Evolutionary conservation across 495 filamentous ascomycete species (phyloP).

Genomic region (Hapsidospora chrysogenum): DNA sequence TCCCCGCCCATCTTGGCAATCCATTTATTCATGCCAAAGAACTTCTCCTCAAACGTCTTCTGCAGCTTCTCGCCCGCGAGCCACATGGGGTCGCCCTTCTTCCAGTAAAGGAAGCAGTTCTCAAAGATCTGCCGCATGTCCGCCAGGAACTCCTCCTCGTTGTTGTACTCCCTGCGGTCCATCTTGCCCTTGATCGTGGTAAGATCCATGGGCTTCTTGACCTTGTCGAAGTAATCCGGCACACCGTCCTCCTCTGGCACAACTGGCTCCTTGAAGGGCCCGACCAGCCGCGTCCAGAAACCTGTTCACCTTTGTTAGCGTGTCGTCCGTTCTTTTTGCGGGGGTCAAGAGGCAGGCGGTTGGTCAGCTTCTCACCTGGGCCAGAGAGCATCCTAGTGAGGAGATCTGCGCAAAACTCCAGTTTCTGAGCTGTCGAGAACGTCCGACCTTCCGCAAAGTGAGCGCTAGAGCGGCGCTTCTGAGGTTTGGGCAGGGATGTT

Average conservation of each 20-base stretch:
- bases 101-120: conserved; percentile 32
- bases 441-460: conserved; percentile 7
- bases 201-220: conserved; percentile 31
- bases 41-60: conserved; percentile 34
- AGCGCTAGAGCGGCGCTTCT: conserved; percentile 5
- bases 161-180: conserved; percentile 21
- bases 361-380: conserved; percentile 19
- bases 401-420: conserved; percentile 33
- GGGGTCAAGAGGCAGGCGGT: not conserved
- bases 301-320: conserved; percentile 13
- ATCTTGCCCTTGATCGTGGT: conserved; percentile 32
- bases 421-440: conserved; percentile 23
- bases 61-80: conserved; percentile 25
- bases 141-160: conserved; percentile 23
- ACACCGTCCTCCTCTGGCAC: conserved; percentile 25
- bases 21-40: conserved; percentile 29
- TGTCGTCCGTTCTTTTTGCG: not conserved
- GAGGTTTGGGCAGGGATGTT: conserved; percentile 3
- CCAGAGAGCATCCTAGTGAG: conserved; percentile 36
- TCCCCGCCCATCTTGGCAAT: conserved; percentile 28
- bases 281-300: conserved; percentile 41
- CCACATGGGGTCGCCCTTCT: conserved; percentile 24
- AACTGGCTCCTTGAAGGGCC: conserved; percentile 31
- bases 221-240: conserved; percentile 28
- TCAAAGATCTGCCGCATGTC: conserved; percentile 32